A percentile compares a stretch with the other conserved stretches of the same genome.
These are phyloP conservation scores for Suillus subaureus DNA, from an alignment of 768 basidiomycete genomes.

Conservation along the genomic window DNA sequence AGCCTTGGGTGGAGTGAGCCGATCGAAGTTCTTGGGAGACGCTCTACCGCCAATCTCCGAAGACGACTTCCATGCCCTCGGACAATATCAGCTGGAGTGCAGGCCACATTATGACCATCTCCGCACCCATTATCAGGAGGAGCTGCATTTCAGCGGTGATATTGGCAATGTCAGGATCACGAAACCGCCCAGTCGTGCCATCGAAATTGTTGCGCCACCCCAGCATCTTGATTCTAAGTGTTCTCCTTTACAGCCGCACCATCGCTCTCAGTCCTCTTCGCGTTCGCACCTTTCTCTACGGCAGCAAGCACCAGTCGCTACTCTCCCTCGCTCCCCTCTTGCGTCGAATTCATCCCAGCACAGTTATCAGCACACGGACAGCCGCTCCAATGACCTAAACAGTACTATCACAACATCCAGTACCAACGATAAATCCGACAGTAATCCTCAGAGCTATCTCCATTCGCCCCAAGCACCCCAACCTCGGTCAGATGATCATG, in stretches of 20 bases:
- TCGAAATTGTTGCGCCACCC: constrained; percentile 31
- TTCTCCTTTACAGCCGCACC: constrained; percentile 4
- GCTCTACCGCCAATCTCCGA: constrained; percentile 34
- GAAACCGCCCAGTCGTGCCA: constrained; percentile 31
- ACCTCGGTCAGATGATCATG: not conserved
- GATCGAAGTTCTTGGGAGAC: constrained; percentile 20
- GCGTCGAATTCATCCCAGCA: constrained; percentile 11
- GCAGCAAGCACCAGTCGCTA: constrained; percentile 7
- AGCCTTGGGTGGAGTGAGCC: not conserved
- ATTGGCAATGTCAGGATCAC: constrained; percentile 12
- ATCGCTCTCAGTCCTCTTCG: constrained; percentile 9
- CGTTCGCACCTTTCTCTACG: constrained; percentile 4
- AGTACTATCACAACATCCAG: constrained; percentile 23
- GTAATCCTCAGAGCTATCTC: constrained; percentile 22
- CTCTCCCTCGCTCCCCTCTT: constrained; percentile 12
- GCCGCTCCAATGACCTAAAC: constrained; percentile 25
- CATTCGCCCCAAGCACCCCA: constrained; percentile 25
- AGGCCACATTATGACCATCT: constrained; percentile 6
- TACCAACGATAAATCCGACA: constrained; percentile 14
- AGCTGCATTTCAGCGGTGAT: constrained; percentile 1
- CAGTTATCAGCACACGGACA: constrained; percentile 22
- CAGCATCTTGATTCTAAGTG: constrained; percentile 15
- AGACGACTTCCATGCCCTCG: constrained; percentile 37
- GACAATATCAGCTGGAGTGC: constrained; percentile 14
- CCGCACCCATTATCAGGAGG: constrained; percentile 6